Base-by-base conservation (phyloP, 352 stramenopile species). In the Globisporangium nodosum region DNA sequence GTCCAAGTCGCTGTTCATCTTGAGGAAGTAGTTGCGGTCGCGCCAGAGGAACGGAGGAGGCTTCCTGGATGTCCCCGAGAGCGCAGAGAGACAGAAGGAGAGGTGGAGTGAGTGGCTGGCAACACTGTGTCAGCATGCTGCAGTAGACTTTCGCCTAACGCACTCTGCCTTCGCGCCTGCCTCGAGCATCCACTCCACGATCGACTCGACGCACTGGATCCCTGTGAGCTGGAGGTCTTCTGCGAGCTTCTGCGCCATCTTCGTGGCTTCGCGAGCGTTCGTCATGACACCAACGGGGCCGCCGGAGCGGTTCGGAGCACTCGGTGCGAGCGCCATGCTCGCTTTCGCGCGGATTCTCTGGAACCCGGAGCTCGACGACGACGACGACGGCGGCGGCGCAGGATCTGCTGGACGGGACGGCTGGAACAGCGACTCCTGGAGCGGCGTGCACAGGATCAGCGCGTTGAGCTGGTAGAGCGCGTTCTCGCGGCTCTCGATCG, bases 131-230 rank as follows among this genome's bases (percentile, higher is more conserved):
- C 8, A 56, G 30, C 3, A 3, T 43, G 49, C 15, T 31, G 20
- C 46, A 50, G 43, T 1, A 50, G 42, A 52, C 27, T 9, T 13
- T 5, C 48, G 18, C 13, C 15, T 18, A 5, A 79, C 80, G 54
- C 74, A 90, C 81, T 86, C 76, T 53, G 74, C 69, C 48, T 87
- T 78, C 6, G 76, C 76, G 18, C 81, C 81, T 39, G 78, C 78
- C 52, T 89, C 76, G 11, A 92, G 69, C 77, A 92, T 92, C 81
- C 81, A 92, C 60, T 90, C 81, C 8, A 92, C 81, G 31, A 92
- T 69, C 16, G 74, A 68, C 70, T 92, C 81, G 5, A 92, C 79
- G n/a, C 74, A 85, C 46, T 90, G 77, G 16, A 90, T 87, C 1
- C 81, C 81, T 1, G 70, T 55, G 46, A 88, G 39, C 54, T 92